Base-by-base conservation (phyloP, 371 early-diverging fungal genomes). In the Rhizopus arrhizus region DNA sequence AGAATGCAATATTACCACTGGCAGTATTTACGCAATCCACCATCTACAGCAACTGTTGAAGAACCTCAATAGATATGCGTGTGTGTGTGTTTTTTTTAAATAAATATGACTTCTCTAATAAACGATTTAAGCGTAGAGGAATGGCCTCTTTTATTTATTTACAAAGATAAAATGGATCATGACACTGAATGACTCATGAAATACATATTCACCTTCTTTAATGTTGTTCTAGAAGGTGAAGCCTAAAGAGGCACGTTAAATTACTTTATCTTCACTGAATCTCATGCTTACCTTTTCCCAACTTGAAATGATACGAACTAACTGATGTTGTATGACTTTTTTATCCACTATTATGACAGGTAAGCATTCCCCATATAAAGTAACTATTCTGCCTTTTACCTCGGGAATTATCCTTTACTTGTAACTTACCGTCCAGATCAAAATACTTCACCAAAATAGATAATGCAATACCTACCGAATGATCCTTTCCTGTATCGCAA, bases 1-100 rank as follows among this genome's bases (percentile, higher is more conserved):
- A 79, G 88, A 58, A 85, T 88, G 69, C 94, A 96, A 79, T 94
- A 89, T 69, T 91, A 86, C 67, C 94, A 94, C 58, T 95, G 95
- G 95, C 83, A 84, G 65, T 85, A 77, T 52, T 80, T 83, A 53
- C 76, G 88, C 43, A 83, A 84, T 58, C 78, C 70, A 13, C 66
- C 74, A 22, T 49, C 58, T 46, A 59, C 71, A 61, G 31, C 54
- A 49, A 36, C 34, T 11, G 54, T 47, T 31, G 56, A 73, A 31
- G 38, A 47, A 6, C 58, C 57, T 32, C 50, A 53, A 10, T 47
- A 59, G 48, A 58, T 9, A 48, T 22, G 15, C 3, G 28, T 9
- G 9, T 15, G 15, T 6, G n/a, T 43, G 36, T 11, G 5, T 36
- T 36, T 9, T 36, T 36, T 11, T 36, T 11, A 36, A 36, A 36